These are phyloP conservation scores for Pseudogymnoascus verrucosus DNA, from an alignment of 2,329 filamentous ascomycete genomes.

Conservation along the genomic window DNA sequence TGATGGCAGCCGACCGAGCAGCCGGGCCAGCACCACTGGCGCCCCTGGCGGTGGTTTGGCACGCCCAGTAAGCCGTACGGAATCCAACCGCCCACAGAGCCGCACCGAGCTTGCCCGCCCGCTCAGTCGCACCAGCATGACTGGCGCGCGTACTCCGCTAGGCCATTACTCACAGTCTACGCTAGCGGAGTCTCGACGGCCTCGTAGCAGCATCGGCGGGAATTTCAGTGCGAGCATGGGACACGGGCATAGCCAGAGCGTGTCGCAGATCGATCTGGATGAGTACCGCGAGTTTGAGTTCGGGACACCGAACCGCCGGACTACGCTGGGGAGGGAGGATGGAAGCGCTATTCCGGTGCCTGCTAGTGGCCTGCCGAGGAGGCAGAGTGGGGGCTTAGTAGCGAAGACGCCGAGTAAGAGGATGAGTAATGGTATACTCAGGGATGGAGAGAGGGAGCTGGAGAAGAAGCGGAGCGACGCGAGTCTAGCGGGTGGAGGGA, in stretches of 20 bases:
- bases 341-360: slow-evolving; percentile 43
- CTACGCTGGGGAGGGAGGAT: slow-evolving; percentile 33
- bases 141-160: slow-evolving; percentile 27
- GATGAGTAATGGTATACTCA: slow-evolving; percentile 21
- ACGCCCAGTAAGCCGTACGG: slow-evolving; percentile 11
- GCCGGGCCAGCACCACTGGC: slow-evolving; percentile 22
- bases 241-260: slow-evolving; percentile 29
- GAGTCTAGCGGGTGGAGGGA: slow-evolving; percentile 15
- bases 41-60: slow-evolving; percentile 16
- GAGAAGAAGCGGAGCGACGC: slow-evolving; percentile 12
- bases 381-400: slow-evolving; percentile 39
- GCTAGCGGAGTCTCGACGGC: slow-evolving; percentile 24
- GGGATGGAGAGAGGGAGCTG: slow-evolving; percentile 16
- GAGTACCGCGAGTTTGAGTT: slow-evolving; percentile 24
- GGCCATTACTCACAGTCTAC: slow-evolving; percentile 27
- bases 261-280: slow-evolving; percentile 26
- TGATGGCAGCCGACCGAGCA: slow-evolving; percentile 17
- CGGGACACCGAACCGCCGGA: slow-evolving; percentile 38
- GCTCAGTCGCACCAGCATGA: slow-evolving; percentile 25
- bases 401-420: slow-evolving; percentile 20
- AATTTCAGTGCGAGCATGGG: slow-evolving; percentile 23
- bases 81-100: slow-evolving; percentile 17
- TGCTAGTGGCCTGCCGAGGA: slow-evolving; percentile 36
- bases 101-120: slow-evolving; percentile 25
- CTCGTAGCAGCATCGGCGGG: slow-evolving; percentile 27